A percentile compares a stretch with the other conserved stretches of the same genome.
These are phyloP conservation scores for Astragalus glycyphyllos DNA, from an alignment of 306 rosid species.

Conservation along the genomic window DNA sequence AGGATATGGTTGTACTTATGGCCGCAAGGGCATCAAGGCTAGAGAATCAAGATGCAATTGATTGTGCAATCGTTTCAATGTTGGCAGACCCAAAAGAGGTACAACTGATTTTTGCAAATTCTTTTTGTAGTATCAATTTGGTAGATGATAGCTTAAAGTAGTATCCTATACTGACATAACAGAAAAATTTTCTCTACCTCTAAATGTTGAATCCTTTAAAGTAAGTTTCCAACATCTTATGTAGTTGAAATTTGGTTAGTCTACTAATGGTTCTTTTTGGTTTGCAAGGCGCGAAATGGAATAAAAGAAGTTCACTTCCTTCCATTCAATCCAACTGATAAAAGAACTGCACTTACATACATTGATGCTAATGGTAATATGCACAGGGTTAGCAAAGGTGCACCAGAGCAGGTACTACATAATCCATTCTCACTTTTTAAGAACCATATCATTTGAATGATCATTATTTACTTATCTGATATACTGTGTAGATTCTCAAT, in stretches of 20 bases:
- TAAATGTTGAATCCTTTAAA: neutral
- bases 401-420: conserved; percentile 74
- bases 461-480: neutral
- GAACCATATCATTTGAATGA: neutral
- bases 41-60: conserved; percentile 84
- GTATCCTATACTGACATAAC: neutral
- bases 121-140: neutral
- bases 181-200: neutral
- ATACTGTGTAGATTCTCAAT: conserved; percentile 59
- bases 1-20: conserved; percentile 72
- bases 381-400: conserved; percentile 84
- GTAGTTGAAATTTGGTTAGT: conserved; percentile 4
- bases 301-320: conserved; percentile 79
- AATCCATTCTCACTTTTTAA: conserved; percentile 16
- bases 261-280: neutral
- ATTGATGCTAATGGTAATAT: conserved; percentile 60
- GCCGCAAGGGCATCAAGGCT: conserved; percentile 84
- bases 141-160: neutral
- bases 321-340: conserved; percentile 80
- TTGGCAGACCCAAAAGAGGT: conserved; percentile 82
- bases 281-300: conserved; percentile 64
- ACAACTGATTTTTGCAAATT: conserved; percentile 14
- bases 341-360: conserved; percentile 81
- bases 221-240: conserved; percentile 12
- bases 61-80: conserved; percentile 73